Evolutionary conservation across 768 basidiomycete species (phyloP), one percentile per base, ranked within the genome.

Genomic region (Lactarius deliciosus): DNA sequence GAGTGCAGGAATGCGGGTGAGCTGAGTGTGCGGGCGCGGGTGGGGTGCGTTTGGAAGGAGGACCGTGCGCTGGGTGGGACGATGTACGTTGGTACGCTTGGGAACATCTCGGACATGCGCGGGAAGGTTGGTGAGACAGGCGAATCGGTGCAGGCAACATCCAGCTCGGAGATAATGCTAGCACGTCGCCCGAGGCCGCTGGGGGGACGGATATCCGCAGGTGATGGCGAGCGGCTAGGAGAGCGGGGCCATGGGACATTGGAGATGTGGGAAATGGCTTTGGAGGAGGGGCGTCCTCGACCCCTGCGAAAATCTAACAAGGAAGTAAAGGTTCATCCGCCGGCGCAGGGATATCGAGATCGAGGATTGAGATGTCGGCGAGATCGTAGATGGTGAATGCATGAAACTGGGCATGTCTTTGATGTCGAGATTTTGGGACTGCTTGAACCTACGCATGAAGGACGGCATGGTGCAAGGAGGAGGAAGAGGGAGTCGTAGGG

Each of bases 181-280:
- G 71, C 71, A 25, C 70, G 71, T 22, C 69, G 60, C 0, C 70
- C 71, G 10, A 72, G 70, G 10, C 70, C 71, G n/a, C 67, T 69
- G 1, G 71, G 71, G 11, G 64, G 64, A 43, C 70, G 71, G 45
- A 72, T 72, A 58, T 71, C 68, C 2, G 71, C 61, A 0, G 71
- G 71, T 0, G 70, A 63, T 15, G 70, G 68, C 2, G 70, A 69
- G 34, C 65, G 63, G 47, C 68, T 66, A 3, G 65, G 69, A 25
- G 56, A 47, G 10, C 65, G 68, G 25, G 66, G 53, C 66, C 62
- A 67, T 22, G 62, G 62, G 2, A 56, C 41, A 0, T 2, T 30
- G 25, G 66, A 59, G 6, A 67, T 13, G 34, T 67, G 41, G 2
- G 57, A 16, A 13, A 60, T 47, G 41, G n/a, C 62, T 32, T 61